A percentile compares a stretch with the other conserved stretches of the same genome.
Evolutionary conservation across 805 yeast genomes (phyloP).

Genomic region (Blastobotrys chiropterorum): DNA sequence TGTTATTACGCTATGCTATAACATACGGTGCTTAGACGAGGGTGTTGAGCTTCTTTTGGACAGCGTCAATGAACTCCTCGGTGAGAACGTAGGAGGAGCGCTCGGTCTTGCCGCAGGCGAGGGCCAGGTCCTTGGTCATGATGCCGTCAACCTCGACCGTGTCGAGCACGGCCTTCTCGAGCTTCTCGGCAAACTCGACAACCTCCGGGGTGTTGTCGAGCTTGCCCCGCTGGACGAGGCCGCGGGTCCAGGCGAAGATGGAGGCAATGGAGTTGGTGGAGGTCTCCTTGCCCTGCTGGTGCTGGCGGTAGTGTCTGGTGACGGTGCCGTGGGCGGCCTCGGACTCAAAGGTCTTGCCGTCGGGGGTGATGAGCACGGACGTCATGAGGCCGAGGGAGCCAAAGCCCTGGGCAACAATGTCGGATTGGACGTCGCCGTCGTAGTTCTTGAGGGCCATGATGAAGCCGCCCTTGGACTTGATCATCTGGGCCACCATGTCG

Average conservation of each 20-base stretch:
- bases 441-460: conserved; percentile 96
- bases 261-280: conserved; percentile 97
- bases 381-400: conserved; percentile 97
- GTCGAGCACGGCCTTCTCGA: conserved; percentile 81
- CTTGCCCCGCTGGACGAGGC: conserved; percentile 86
- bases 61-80: conserved; percentile 83
- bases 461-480: conserved; percentile 91
- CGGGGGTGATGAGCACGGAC: conserved; percentile 93
- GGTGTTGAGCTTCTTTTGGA: conserved; percentile 53
- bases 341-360: conserved; percentile 89
- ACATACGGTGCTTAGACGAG: not conserved
- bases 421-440: conserved; percentile 97
- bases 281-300: conserved; percentile 95
- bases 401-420: conserved; percentile 96
- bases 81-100: conserved; percentile 82
- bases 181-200: conserved; percentile 63
- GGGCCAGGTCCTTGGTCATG: conserved; percentile 95
- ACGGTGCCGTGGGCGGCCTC: conserved; percentile 99
- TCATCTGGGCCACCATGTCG: conserved; percentile 99
- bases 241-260: conserved; percentile 95
- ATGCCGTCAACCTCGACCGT: conserved; percentile 77
- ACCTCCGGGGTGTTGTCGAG: conserved; percentile 85
- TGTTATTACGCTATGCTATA: not conserved
- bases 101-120: conserved; percentile 80
- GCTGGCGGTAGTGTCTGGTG: conserved; percentile 93